Evolutionary conservation across 2,329 filamentous ascomycete genomes (phyloP).

Genomic region (Exophiala aquamarina): DNA sequence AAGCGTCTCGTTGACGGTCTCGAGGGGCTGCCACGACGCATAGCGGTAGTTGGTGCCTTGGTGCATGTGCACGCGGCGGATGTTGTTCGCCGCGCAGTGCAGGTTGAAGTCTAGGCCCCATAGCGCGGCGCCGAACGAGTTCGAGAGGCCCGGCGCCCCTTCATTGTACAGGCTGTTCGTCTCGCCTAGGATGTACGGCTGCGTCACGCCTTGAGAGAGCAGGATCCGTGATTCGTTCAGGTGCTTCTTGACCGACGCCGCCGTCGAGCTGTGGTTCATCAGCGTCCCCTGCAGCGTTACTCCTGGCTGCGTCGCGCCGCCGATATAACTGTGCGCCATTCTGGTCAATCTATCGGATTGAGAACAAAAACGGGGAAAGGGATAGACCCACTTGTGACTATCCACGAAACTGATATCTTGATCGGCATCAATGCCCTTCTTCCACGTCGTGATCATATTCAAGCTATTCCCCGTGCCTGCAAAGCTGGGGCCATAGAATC

Average conservation of each 20-base stretch:
- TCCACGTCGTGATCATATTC: slow-evolving; percentile 52
- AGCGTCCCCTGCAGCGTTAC: slow-evolving; percentile 63
- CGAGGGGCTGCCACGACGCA: slow-evolving; percentile 60
- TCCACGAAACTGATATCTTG: slow-evolving; percentile 54
- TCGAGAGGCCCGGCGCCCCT: slow-evolving; percentile 61
- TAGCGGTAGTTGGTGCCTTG: slow-evolving; percentile 65
- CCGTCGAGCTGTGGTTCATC: slow-evolving; percentile 62
- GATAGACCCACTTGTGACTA: slow-evolving; percentile 56
- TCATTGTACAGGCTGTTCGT: slow-evolving; percentile 64
- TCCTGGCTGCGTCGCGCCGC: slow-evolving; percentile 57
- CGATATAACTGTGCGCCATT: slow-evolving; percentile 55
- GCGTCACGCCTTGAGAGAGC: slow-evolving; percentile 32
- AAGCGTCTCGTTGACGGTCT: slow-evolving; percentile 34
- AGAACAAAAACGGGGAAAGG: neutral
- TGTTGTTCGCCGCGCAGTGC: slow-evolving; percentile 55
- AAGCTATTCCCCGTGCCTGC: slow-evolving; percentile 54
- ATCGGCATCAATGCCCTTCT: slow-evolving; percentile 53
- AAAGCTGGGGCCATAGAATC: slow-evolving; percentile 61
- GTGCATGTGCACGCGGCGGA: slow-evolving; percentile 63
- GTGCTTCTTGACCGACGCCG: slow-evolving; percentile 52
- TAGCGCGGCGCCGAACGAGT: slow-evolving; percentile 65
- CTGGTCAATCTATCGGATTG: slow-evolving; percentile 4
- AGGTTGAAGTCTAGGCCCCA: slow-evolving; percentile 66
- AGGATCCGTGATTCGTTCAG: slow-evolving; percentile 49
- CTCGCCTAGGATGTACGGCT: slow-evolving; percentile 61